These are phyloP conservation scores for Dionaea muscipula DNA, from an alignment of 179 eudicot species.

Conservation along the genomic window DNA sequence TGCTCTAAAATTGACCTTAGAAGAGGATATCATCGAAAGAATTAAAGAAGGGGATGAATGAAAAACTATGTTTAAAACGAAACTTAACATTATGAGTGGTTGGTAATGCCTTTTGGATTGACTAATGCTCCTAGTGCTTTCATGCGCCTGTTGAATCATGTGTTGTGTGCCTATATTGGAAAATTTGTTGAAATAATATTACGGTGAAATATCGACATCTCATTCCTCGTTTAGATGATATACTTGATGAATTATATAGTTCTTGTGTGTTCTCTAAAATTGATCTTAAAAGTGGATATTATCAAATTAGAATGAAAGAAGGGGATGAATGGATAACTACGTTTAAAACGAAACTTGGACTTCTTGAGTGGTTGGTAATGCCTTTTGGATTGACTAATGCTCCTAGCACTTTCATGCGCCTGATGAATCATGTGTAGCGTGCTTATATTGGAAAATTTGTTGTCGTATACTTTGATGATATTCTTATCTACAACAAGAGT, in stretches of 20 bases:
- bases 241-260: slow-evolving; percentile 12
- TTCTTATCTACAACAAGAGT: not conserved
- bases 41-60: not conserved
- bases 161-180: slow-evolving; percentile 3
- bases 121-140: not conserved
- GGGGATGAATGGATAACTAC: not conserved
- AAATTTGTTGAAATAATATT: slow-evolving; percentile 3
- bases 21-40: too few species aligned
- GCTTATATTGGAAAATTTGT: slow-evolving; percentile 8
- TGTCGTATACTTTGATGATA: slow-evolving; percentile 7
- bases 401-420: not conserved
- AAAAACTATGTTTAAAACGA: not conserved
- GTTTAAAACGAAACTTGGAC: not conserved
- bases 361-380: not conserved
- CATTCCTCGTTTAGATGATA: slow-evolving; percentile 2
- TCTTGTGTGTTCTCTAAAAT: not conserved
- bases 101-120: not conserved
- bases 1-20: too few species aligned
- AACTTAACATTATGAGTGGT: too few species aligned
- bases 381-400: not conserved
- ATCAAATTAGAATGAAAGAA: not conserved
- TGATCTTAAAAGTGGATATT: slow-evolving; percentile 2
- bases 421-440: slow-evolving; percentile 7
- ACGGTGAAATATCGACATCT: not conserved
- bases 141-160: slow-evolving; percentile 2